These are phyloP conservation scores for Solanum corneliomulleri DNA, from an alignment of 257 asterid species.

Conservation along the genomic window DNA sequence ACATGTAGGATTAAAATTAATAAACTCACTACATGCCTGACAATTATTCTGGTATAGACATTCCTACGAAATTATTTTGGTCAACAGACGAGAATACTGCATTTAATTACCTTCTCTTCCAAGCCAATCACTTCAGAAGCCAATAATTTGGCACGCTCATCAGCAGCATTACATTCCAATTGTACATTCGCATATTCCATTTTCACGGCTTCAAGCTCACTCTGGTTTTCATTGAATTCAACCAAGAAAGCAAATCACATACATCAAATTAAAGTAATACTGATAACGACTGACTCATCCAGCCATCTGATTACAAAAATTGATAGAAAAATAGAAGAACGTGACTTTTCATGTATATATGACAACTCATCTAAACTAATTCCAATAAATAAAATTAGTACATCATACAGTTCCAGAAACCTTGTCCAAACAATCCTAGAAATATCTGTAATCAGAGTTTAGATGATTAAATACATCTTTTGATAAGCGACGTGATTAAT, in stretches of 20 bases:
- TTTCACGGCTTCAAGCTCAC: constrained; percentile 69
- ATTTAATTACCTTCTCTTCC: constrained; percentile 79
- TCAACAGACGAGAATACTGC: neutral
- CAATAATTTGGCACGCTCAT: constrained; percentile 86
- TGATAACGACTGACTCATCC: neutral
- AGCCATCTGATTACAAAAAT: neutral
- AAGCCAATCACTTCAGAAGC: constrained; percentile 95
- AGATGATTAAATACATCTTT: neutral
- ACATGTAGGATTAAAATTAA: neutral
- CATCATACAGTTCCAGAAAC: neutral
- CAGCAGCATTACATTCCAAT: constrained; percentile 94
- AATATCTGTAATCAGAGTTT: neutral
- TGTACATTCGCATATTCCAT: constrained; percentile 68
- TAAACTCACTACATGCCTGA: neutral
- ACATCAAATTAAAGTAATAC: neutral
- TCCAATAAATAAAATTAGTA: neutral
- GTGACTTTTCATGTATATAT: neutral
- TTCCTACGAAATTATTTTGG: neutral
- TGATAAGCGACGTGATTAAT: neutral
- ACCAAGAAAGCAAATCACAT: neutral
- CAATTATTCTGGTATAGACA: neutral
- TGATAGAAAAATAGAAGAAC: neutral
- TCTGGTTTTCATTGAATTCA: constrained; percentile 29
- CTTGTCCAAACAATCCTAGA: neutral
- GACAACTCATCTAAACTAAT: neutral